Percentiles rank a stretch among this genome's conserved stretches.
Evolutionary conservation across 2,329 filamentous ascomycete genomes (phyloP).

Genomic region (Alternaria viburni): DNA sequence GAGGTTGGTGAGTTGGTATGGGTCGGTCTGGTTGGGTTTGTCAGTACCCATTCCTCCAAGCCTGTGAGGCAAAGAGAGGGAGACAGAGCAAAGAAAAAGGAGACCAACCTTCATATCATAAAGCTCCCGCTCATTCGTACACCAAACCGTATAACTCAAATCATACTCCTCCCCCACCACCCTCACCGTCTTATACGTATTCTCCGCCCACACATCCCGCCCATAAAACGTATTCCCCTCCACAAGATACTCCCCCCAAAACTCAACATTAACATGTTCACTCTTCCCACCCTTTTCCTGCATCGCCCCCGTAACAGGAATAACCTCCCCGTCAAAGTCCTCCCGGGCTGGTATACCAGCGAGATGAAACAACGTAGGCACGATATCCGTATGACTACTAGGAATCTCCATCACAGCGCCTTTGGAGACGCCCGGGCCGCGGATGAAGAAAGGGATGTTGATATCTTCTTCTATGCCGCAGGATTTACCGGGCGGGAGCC

Average conservation of each 20-base stretch:
- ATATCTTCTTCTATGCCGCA: slow-evolving; percentile 52
- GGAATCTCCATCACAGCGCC: slow-evolving; percentile 28
- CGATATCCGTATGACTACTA: slow-evolving; percentile 50
- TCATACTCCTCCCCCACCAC: slow-evolving; percentile 63
- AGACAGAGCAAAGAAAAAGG: neutral
- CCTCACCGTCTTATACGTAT: slow-evolving; percentile 68
- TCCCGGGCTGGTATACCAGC: slow-evolving; percentile 39
- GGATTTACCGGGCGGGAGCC: slow-evolving; percentile 50
- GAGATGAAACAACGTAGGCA: slow-evolving; percentile 48
- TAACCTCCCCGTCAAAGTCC: slow-evolving; percentile 47
- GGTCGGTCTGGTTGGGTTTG: slow-evolving; percentile 32
- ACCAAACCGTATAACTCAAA: slow-evolving; percentile 73
- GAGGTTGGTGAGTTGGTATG: slow-evolving; percentile 34
- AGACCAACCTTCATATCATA: slow-evolving; percentile 64
- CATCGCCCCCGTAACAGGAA: slow-evolving; percentile 37
- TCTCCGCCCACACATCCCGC: slow-evolving; percentile 41
- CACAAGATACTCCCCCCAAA: slow-evolving; percentile 47
- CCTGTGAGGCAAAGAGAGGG: neutral
- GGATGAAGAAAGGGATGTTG: slow-evolving; percentile 50
- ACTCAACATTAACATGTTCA: slow-evolving; percentile 52
- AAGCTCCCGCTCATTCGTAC: slow-evolving; percentile 70
- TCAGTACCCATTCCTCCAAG: neutral
- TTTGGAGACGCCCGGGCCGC: slow-evolving; percentile 46
- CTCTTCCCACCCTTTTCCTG: slow-evolving; percentile 16
- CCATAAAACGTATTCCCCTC: slow-evolving; percentile 25